These are phyloP conservation scores for Phytophthora niederhauseri DNA, from an alignment of 352 stramenopile genomes.

Conservation along the genomic window DNA sequence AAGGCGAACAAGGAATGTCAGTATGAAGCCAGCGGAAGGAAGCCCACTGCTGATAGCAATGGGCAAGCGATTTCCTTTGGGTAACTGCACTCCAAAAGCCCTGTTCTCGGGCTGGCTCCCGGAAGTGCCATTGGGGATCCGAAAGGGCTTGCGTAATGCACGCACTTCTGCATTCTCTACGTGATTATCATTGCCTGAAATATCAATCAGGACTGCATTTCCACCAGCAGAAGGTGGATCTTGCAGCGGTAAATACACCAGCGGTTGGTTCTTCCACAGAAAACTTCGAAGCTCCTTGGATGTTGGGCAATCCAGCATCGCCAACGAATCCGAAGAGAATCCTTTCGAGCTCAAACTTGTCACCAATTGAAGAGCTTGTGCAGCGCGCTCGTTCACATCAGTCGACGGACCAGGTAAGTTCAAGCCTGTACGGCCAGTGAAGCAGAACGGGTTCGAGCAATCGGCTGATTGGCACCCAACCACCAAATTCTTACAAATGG, in stretches of 20 bases:
- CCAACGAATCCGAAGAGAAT: slow-evolving; percentile 45
- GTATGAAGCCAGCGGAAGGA: slow-evolving; percentile 3
- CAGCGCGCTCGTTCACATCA: slow-evolving; percentile 54
- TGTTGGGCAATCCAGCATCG: slow-evolving; percentile 45
- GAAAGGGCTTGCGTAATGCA: slow-evolving; percentile 65
- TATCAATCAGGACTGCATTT: slow-evolving; percentile 45
- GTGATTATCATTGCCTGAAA: slow-evolving; percentile 58
- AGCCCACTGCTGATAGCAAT: slow-evolving; percentile 8
- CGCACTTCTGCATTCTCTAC: slow-evolving; percentile 29
- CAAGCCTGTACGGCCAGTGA: slow-evolving; percentile 25
- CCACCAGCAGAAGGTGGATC: slow-evolving; percentile 33
- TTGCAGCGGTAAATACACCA: slow-evolving; percentile 67
- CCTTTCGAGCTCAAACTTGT: slow-evolving; percentile 39
- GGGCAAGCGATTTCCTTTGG: slow-evolving; percentile 30
- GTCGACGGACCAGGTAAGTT: slow-evolving; percentile 2
- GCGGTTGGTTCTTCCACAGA: slow-evolving; percentile 46
- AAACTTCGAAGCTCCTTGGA: slow-evolving; percentile 44
- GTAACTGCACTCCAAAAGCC: slow-evolving; percentile 50
- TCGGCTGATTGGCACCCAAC: slow-evolving; percentile 40
- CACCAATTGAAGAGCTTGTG: slow-evolving; percentile 52
- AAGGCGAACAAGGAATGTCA: slow-evolving; percentile 62
- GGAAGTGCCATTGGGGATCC: slow-evolving; percentile 34
- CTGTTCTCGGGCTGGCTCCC: slow-evolving; percentile 9
- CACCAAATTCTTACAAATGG: slow-evolving; percentile 55
- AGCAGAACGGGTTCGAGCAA: slow-evolving; percentile 58